These are phyloP conservation scores for Sugiyamaella chiloensis DNA, from an alignment of 805 yeast genomes.

Conservation along the genomic window DNA sequence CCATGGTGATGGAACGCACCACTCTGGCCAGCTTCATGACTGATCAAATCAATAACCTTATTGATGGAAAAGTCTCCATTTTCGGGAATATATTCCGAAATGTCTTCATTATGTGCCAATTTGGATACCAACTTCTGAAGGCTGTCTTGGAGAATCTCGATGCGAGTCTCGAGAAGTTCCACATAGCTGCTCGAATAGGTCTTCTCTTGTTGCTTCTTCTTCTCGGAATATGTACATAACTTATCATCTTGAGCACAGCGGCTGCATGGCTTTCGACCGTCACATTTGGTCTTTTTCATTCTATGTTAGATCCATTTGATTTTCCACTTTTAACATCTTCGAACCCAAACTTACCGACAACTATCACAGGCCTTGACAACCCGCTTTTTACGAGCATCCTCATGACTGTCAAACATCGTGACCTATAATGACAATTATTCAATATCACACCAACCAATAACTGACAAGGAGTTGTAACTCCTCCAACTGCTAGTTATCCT, in stretches of 20 bases:
- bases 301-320: neutral
- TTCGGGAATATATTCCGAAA: slow-evolving; percentile 20
- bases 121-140: slow-evolving; percentile 38
- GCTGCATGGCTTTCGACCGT: slow-evolving; percentile 47
- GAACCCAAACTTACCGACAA: slow-evolving; percentile 39
- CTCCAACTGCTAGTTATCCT: no score
- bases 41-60: slow-evolving; percentile 21
- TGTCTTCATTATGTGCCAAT: slow-evolving; percentile 23
- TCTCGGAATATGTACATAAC: slow-evolving; percentile 54
- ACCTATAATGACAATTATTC: no score
- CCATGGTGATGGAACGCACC: neutral
- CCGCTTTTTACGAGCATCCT: slow-evolving; percentile 30
- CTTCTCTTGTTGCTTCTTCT: slow-evolving; percentile 52
- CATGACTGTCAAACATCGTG: slow-evolving; percentile 16
- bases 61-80: slow-evolving; percentile 24
- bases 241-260: slow-evolving; percentile 53
- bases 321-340: slow-evolving; percentile 2
- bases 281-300: slow-evolving; percentile 36
- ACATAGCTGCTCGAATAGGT: slow-evolving; percentile 59
- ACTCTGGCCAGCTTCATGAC: slow-evolving; percentile 6
- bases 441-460: no score
- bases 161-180: slow-evolving; percentile 57
- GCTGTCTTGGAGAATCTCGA: slow-evolving; percentile 50
- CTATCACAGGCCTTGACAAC: slow-evolving; percentile 46
- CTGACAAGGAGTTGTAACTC: no score